phyloP scores from a whole-genome alignment of 2,329 filamentous ascomycete genomes.

The Alternaria rosae region DNA sequence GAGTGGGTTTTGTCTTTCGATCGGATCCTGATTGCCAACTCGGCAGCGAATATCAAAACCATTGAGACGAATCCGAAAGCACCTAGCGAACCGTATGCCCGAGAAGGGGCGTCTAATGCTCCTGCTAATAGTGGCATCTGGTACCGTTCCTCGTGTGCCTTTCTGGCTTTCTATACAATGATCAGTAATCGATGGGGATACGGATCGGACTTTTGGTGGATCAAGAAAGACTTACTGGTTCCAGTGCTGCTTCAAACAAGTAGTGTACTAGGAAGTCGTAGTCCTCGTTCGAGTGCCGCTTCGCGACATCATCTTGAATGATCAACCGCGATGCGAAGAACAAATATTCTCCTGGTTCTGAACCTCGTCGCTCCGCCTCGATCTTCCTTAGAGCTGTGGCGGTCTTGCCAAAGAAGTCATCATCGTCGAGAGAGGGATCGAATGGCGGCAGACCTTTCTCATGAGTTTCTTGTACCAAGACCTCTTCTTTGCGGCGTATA shows the following conservation, averaged over 20 bases:
- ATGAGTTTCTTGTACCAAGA: neutral
- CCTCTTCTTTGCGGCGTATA: neutral
- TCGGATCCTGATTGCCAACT: neutral
- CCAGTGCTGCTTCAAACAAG: neutral
- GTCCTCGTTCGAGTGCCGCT: neutral
- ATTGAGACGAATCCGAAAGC: neutral
- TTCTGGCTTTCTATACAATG: neutral
- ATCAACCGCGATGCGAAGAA: neutral
- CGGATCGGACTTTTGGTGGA: neutral
- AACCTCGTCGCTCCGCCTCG: neutral
- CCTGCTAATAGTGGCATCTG: neutral
- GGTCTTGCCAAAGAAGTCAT: neutral
- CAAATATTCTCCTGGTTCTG: neutral
- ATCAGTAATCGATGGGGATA: neutral
- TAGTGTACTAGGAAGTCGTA: neutral
- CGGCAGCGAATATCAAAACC: neutral
- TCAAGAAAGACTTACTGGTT: neutral
- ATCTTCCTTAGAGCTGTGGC: neutral
- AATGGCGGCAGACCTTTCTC: neutral
- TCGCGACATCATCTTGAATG: neutral
- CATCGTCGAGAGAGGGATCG: neutral
- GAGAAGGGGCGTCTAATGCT: neutral
- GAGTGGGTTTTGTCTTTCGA: neutral
- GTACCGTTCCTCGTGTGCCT: neutral
- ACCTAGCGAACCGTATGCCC: neutral